A percentile compares a stretch with the other conserved stretches of the same genome.
These are phyloP conservation scores for Crithidia fasciculata DNA, from an alignment of 208 protist genomes.

Conservation along the genomic window DNA sequence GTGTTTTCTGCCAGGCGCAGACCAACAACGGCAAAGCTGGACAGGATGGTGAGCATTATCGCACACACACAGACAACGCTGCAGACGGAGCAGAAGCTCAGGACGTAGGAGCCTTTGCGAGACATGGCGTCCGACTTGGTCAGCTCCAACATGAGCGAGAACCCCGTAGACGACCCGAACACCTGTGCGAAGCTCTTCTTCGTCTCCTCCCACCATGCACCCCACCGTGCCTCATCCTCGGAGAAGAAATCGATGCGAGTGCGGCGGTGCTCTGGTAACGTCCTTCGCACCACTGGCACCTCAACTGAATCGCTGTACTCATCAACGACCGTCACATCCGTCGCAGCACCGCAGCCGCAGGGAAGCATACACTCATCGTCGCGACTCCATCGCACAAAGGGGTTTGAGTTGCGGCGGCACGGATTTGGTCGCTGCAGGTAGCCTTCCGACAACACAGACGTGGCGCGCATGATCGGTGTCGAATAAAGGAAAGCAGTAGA, in stretches of 20 bases:
- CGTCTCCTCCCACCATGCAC: background rate
- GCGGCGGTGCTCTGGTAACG: constrained; percentile 1
- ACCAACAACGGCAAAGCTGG: constrained; percentile 69
- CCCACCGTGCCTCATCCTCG: constrained; percentile 9
- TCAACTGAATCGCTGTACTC: background rate
- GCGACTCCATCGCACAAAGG: constrained; percentile 13
- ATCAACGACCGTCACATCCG: background rate
- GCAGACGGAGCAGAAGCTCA: constrained; percentile 71
- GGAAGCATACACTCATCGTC: background rate
- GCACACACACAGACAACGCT: constrained; percentile 68
- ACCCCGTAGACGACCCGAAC: constrained; percentile 14
- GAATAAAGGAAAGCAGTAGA: constrained; percentile 1
- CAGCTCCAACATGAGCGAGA: constrained; percentile 42
- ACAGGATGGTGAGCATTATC: constrained; percentile 61
- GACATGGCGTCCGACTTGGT: constrained; percentile 28
- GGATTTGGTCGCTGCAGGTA: background rate
- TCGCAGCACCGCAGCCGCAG: background rate
- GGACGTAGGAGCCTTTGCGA: constrained; percentile 47
- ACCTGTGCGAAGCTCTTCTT: background rate
- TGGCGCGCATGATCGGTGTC: constrained; percentile 17
- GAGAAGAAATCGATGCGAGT: constrained; percentile 23
- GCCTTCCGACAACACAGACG: constrained; percentile 18
- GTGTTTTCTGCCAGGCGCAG: constrained; percentile 57
- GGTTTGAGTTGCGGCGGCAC: background rate
- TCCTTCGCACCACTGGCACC: background rate